phyloP scores from a whole-genome alignment of 179 eudicot species.

The Spergularia azorica region DNA sequence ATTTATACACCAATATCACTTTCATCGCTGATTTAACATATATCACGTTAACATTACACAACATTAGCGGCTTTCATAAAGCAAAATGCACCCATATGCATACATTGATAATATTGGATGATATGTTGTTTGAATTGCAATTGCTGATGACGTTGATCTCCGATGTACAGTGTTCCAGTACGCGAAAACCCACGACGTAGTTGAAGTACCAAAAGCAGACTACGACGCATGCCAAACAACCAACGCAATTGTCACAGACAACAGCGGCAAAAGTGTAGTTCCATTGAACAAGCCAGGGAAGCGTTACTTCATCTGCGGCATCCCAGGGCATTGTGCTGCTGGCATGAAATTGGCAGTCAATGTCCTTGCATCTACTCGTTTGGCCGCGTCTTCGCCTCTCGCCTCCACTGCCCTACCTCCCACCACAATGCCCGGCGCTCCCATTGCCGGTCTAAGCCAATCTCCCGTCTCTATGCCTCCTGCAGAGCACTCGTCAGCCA shows the following conservation, averaged over 20 bases:
- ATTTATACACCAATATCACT: no score
- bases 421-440: background rate
- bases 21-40: no score
- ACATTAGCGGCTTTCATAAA: no score
- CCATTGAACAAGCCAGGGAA: conserved; percentile 23
- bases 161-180: conserved; percentile 26
- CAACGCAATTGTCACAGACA: conserved; percentile 22
- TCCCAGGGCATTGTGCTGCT: conserved; percentile 20
- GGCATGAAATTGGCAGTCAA: conserved; percentile 32
- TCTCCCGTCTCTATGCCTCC: background rate
- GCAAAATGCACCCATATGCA: background rate
- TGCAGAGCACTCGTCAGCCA: conserved; percentile 6
- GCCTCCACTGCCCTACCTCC: background rate
- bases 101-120: background rate
- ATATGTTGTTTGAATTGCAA: background rate
- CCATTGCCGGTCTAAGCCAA: background rate
- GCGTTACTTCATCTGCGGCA: conserved; percentile 32
- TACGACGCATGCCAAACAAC: conserved; percentile 24
- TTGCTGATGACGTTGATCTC: background rate
- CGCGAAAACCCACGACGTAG: conserved; percentile 21
- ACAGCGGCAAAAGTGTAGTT: conserved; percentile 20
- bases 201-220: conserved; percentile 27
- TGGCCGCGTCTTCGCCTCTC: background rate
- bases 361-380: conserved; percentile 13
- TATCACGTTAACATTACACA: no score